Base-by-base conservation (phyloP, 352 stramenopile species). In the Pythium guiyangense region DNA sequence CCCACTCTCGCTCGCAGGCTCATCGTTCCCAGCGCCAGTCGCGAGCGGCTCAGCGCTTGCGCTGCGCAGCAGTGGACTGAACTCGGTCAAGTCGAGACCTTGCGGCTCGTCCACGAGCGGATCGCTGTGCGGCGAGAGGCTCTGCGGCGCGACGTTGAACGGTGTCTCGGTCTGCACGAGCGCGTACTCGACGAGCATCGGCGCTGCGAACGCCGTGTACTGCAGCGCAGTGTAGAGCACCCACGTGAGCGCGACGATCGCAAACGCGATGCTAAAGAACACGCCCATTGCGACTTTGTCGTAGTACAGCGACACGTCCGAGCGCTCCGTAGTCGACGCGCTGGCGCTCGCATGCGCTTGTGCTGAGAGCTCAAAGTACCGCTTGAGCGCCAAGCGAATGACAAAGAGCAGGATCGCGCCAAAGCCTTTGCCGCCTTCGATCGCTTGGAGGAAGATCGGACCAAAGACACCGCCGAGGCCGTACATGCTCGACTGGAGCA, bases 341-440 rank as follows among this genome's bases (percentile, higher is more conserved):
- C n/a, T 8, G 15, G 14, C 8, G 14, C 14, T n/a, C 18, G 14
- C 39, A 6, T 15, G 37, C 22, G 22, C 49, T 9, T 52, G 44
- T 27, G 29, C 31, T 2, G 48, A 35, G 49, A 51, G 50, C 31
- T 76, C 56, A 49, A 79, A 75, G 49, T 67, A 67, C 70, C 77
- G 77, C 54, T 90, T 92, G 27, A 88, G 63, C 22, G 44, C 51
- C 18, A 92, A 59, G 48, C 83, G 76, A 37, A 86, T 73, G 20
- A 74, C 60, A 47, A 90, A 88, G 14, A 92, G 60, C 45, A 92
- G 40, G 45, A 90, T 85, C 14, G 83, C 83, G 26, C 83, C 76
- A 42, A 88, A 90, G 25, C 78, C 83, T 54, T 91, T 93, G 49
- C 83, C 83, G 34, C 74, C 79, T 50, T 93, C 83, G 42, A 93